Conservation (phyloP, 2,329 filamentous ascomycete species). For the Epichloe gansuensis region DNA sequence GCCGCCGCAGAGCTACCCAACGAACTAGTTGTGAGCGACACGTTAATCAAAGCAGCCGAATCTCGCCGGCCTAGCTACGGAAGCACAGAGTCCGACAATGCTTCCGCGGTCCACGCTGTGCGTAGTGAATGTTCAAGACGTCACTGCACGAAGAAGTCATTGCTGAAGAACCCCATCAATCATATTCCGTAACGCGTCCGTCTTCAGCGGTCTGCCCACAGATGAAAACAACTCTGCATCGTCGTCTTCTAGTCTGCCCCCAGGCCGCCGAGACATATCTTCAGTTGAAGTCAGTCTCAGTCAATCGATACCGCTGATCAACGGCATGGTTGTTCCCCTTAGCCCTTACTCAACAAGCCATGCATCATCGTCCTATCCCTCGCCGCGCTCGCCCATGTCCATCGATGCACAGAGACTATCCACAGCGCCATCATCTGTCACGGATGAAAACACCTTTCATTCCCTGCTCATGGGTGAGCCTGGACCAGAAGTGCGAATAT, state of each 20-base stretch:
- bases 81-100: conserved; percentile 27
- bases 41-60: conserved; percentile 8
- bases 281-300: conserved; percentile 39
- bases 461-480: conserved; percentile 63
- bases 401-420: conserved; percentile 63
- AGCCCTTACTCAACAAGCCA: conserved; percentile 55
- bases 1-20: neutral
- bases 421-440: conserved; percentile 61
- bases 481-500: conserved; percentile 59
- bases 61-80: conserved; percentile 34
- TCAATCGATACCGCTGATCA: conserved; percentile 29
- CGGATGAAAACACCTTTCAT: conserved; percentile 58
- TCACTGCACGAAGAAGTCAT: conserved; percentile 42
- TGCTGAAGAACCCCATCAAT: conserved; percentile 32
- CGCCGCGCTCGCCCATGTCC: conserved; percentile 55
- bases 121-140: conserved; percentile 35
- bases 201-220: conserved; percentile 18
- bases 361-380: conserved; percentile 49
- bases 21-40: conserved; percentile 4
- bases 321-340: conserved; percentile 34
- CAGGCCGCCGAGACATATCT: conserved; percentile 32
- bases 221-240: conserved; percentile 29
- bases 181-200: conserved; percentile 27
- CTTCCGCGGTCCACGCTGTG: conserved; percentile 16
- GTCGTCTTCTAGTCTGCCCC: conserved; percentile 31